Evolutionary conservation across 2,329 filamentous ascomycete species (phyloP), one percentile per base, ranked within the genome.

Genomic region (Cercospora zeae-maydis): DNA sequence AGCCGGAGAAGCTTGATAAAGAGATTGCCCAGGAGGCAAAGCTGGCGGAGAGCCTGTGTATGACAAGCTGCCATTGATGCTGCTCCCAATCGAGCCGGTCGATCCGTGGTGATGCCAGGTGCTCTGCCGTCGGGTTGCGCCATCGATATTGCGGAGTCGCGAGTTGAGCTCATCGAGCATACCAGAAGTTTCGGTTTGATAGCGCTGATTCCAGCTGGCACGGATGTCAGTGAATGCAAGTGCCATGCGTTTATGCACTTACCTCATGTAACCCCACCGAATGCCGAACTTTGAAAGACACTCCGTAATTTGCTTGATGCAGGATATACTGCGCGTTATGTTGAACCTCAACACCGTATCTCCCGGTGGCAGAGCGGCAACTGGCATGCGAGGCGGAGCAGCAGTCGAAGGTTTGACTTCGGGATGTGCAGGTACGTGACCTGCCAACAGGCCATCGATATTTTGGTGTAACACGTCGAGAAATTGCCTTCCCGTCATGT

Each of bases 401-500:
- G 74, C 67, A 21, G 75, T 71, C 0, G 75, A 73, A 1, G 77
- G 76, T 34, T 77, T 76, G 16, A 75, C 71, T 54, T 76, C 73
- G 1, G 79, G 78, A 36, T 76, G 76, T 5, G 74, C 67, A n/a
- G 78, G 78, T 6, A 76, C 72, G 14, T 78, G 63, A 27, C 74
- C 75, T 21, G 69, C 70, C n/a, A 77, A 72, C 1, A 82, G 73
- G 3, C 71, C 70, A 10, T 86, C 81, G 42, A 80, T 79, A 68
- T 83, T 81, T n/a, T 81, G 78, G 59, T 79, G 80, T 21, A 88
- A 72, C 1, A 86, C 78, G 62, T 84, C 80, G 30, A 87, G 77
- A 58, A 88, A 83, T 59, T 84, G 82, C 49, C 79, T 79, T 14
- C 83, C 83, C 1, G 86, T 84, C 76, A 85, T 96, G 72, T 91